Percentiles rank a stretch among this genome's conserved stretches.
These are phyloP conservation scores for sorghum (Sorghum bicolor) DNA, from an alignment of 176 grass and related monocot genomes.

Conservation along the genomic window DNA sequence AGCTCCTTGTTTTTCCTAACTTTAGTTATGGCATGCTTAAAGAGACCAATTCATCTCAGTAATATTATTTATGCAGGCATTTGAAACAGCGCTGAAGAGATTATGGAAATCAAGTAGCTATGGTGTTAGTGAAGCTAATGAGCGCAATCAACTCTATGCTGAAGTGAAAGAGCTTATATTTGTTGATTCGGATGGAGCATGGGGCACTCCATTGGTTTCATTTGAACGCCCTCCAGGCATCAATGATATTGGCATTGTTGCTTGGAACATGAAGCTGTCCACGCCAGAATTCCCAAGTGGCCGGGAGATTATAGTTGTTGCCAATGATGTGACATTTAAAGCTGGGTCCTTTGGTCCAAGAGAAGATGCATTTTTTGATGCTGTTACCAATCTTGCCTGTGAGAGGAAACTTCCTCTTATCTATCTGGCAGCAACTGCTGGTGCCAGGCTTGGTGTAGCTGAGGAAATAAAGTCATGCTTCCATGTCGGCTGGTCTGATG, in stretches of 20 bases:
- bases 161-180: constrained; percentile 80
- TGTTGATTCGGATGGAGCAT: constrained; percentile 59
- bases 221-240: constrained; percentile 61
- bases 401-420: constrained; percentile 96
- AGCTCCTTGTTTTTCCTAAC: not conserved
- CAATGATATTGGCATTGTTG: constrained; percentile 89
- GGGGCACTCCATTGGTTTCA: constrained; percentile 74
- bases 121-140: constrained; percentile 38
- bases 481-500: constrained; percentile 88
- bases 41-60: constrained; percentile 2
- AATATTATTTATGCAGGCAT: constrained; percentile 64
- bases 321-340: constrained; percentile 95
- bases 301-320: constrained; percentile 91
- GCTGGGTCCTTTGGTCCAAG: constrained; percentile 91
- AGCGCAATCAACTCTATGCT: constrained; percentile 49
- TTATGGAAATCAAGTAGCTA: constrained; percentile 63
- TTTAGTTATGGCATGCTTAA: constrained; percentile 29
- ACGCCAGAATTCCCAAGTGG: constrained; percentile 90
- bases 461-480: constrained; percentile 95
- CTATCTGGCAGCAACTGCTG: constrained; percentile 90
- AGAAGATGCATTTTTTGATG: constrained; percentile 95
- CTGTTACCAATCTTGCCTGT: constrained; percentile 86
- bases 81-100: constrained; percentile 82
- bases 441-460: constrained; percentile 89
- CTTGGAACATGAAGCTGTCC: constrained; percentile 91